phyloP scores from a whole-genome alignment of 2,329 filamentous ascomycete genomes.

The Stagonosporopsis cucurbitacearum region DNA sequence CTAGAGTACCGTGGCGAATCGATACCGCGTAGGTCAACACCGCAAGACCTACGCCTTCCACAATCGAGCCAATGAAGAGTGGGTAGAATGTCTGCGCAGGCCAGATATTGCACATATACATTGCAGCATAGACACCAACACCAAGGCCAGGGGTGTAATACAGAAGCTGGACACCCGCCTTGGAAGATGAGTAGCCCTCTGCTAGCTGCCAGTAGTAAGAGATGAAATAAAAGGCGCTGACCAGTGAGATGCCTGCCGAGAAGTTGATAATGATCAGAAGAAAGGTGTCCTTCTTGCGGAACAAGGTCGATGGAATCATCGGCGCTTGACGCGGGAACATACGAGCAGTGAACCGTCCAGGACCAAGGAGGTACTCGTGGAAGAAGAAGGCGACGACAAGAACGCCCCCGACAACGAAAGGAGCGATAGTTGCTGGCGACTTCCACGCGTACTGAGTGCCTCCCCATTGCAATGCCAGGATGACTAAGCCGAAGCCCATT shows the following conservation, averaged over 20 bases:
- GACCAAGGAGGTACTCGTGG: constrained; percentile 62
- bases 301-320: constrained; percentile 69
- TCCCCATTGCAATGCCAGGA: constrained; percentile 59
- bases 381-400: constrained; percentile 58
- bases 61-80: constrained; percentile 55
- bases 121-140: constrained; percentile 64
- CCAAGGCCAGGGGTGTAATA: constrained; percentile 70
- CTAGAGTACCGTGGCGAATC: constrained; percentile 54
- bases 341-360: constrained; percentile 55
- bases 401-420: constrained; percentile 59
- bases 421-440: constrained; percentile 61
- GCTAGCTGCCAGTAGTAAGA: constrained; percentile 72
- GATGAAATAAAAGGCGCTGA: constrained; percentile 70
- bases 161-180: constrained; percentile 59
- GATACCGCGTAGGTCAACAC: constrained; percentile 65
- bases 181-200: constrained; percentile 57
- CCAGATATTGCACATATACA: constrained; percentile 66
- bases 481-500: constrained; percentile 42
- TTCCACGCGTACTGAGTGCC: constrained; percentile 65
- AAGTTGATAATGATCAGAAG: constrained; percentile 70
- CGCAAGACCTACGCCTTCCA: constrained; percentile 65
- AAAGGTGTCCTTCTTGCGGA: constrained; percentile 63
- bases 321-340: constrained; percentile 62
- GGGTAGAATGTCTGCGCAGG: constrained; percentile 68
- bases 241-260: constrained; percentile 62